These are phyloP conservation scores for Calonectria crousiana DNA, from an alignment of 2,329 filamentous ascomycete genomes.

Conservation along the genomic window DNA sequence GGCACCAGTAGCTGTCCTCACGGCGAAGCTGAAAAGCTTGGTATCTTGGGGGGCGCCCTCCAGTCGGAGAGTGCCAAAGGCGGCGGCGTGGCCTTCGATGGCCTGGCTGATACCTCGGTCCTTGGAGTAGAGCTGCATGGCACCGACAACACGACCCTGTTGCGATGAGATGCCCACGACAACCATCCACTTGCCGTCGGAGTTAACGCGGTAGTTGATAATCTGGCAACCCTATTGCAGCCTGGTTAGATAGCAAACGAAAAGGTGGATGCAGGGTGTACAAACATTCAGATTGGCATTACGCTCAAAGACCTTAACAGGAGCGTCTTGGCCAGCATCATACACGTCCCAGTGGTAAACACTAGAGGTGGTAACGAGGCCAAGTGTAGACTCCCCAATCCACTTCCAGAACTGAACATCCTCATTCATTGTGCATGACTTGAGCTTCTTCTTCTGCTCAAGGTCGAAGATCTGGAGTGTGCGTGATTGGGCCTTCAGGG, in stretches of 20 bases:
- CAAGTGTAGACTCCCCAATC: constrained; percentile 90
- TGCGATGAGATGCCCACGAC: constrained; percentile 96
- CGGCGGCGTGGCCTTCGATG: constrained; percentile 96
- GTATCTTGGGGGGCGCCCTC: constrained; percentile 92
- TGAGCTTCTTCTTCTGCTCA: constrained; percentile 91
- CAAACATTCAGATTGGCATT: constrained; percentile 88
- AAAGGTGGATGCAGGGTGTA: constrained; percentile 33
- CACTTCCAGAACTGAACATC: constrained; percentile 99
- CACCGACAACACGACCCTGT: constrained; percentile 91
- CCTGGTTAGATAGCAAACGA: constrained; percentile 30
- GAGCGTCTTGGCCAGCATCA: constrained; percentile 81
- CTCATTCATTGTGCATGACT: constrained; percentile 96
- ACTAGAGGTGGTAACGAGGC: constrained; percentile 88
- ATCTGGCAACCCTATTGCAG: constrained; percentile 88
- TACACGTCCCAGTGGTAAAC: constrained; percentile 99
- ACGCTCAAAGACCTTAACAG: constrained; percentile 93
- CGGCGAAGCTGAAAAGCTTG: constrained; percentile 96
- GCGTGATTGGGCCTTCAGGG: constrained; percentile 91
- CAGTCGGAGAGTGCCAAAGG: constrained; percentile 89
- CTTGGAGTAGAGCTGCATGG: constrained; percentile 97
- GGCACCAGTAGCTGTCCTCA: constrained; percentile 87
- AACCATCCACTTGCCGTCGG: constrained; percentile 98
- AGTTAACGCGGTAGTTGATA: constrained; percentile 98
- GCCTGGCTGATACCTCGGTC: constrained; percentile 97
- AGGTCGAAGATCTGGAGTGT: constrained; percentile 99